Conservation (phyloP, 2,329 filamentous ascomycete genomes). For the Fusarium sp. region DNA sequence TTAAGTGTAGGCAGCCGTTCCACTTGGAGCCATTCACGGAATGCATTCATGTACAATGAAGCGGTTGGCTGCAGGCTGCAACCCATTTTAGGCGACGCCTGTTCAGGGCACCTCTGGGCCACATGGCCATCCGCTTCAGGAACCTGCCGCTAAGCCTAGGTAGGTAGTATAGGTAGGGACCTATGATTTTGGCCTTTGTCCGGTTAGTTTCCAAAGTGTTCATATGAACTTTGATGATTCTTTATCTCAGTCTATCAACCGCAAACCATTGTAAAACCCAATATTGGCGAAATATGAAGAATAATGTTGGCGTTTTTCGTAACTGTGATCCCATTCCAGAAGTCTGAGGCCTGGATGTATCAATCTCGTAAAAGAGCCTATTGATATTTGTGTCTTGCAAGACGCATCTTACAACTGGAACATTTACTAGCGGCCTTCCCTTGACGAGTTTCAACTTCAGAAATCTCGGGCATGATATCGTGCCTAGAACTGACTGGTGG, state of each 20-base stretch:
- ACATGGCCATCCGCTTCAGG: conserved; percentile 33
- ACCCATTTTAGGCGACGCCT: conserved; percentile 19
- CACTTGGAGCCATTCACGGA: not conserved
- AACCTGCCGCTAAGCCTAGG: conserved; percentile 10
- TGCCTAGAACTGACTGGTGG: conserved; percentile 26
- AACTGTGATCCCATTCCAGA: conserved; percentile 2
- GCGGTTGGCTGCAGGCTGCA: conserved; percentile 40
- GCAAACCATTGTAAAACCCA: conserved; percentile 9
- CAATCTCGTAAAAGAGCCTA: conserved; percentile 1
- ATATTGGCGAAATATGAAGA: not conserved
- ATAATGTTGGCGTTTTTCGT: not conserved
- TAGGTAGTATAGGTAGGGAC: conserved; percentile 7
- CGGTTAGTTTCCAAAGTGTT: not conserved
- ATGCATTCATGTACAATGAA: conserved; percentile 8
- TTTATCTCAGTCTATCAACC: not conserved
- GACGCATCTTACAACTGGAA: not conserved
- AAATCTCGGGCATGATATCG: conserved; percentile 3
- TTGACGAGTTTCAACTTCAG: conserved; percentile 12
- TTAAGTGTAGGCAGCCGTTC: conserved; percentile 26
- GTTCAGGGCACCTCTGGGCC: conserved; percentile 22
- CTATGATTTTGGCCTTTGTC: not conserved
- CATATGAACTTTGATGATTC: not conserved
- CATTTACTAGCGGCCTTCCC: conserved; percentile 3
- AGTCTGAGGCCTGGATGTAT: not conserved
- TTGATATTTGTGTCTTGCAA: not conserved